Evolutionary conservation across 495 filamentous ascomycete genomes (phyloP), one percentile per base, ranked within the genome.

Genomic region (Penicillium cinerascens): DNA sequence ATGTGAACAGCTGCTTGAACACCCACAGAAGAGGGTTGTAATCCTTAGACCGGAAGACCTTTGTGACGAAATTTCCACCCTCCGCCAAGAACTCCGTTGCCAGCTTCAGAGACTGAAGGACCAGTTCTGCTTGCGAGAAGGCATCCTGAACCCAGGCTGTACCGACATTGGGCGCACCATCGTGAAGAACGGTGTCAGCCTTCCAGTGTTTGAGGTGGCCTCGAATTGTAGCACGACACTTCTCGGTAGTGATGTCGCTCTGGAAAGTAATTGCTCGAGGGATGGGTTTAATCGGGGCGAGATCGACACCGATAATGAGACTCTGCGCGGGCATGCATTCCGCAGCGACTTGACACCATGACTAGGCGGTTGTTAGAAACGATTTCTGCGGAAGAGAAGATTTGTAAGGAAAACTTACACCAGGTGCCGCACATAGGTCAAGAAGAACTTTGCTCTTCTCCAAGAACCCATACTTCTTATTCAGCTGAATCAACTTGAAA

Each of bases 101-200:
- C 25, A 99, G 76, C 67, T 91, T 96, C 73, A 99, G 70, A 9
- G 91, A 88, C 61, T 96, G 87, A 42, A 99, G 74, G 9, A 86
- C 91, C n/a, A 99, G 73, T 66, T 97, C 93, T 25, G 95, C 92
- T 70, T 99, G 93, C 36, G 91, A 92, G 81, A 91, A 99, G 39
- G 93, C 93, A 80, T 97, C 95, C 71, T 97, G 95, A 42, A 96
- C 87, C 93, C 93, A 99, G 1, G 93, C 92, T 0, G 88, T 89
- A 84, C 95, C 93, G 52, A 99, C 92, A 61, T 97, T 99, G 42
- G 93, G 93, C 10, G 93, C 93, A 73, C 93, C 93, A 73, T 99
- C 93, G 75, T 97, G 93, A 42, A 99, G 78, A n/a, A 99, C 92
- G 0, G 86, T 87, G 67, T 99, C 93, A 38, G 91, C 95, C 69